Conservation (phyloP, 208 protist species). For the Acanthamoeba sp. region DNA sequence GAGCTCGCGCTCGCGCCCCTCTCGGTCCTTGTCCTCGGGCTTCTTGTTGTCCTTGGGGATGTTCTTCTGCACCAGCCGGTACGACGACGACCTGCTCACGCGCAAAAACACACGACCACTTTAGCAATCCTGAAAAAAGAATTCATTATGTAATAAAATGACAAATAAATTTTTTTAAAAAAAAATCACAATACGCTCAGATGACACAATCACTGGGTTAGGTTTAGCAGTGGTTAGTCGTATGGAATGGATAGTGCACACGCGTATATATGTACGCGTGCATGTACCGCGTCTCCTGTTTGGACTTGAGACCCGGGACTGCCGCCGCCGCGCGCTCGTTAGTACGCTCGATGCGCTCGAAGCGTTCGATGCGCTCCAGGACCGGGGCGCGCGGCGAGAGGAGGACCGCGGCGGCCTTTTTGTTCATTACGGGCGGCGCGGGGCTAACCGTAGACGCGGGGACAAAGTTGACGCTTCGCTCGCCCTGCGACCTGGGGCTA, state of each 20-base stretch:
- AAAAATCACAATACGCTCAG: background rate
- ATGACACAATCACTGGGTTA: background rate
- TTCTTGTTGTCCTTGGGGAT: constrained; percentile 1
- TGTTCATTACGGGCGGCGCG: background rate
- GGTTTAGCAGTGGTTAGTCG: too few relatives aligned
- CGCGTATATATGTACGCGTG: too few relatives aligned
- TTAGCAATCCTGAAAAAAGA: background rate
- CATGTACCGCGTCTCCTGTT: too few relatives aligned
- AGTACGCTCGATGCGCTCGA: background rate
- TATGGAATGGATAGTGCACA: too few relatives aligned
- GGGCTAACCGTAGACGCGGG: background rate
- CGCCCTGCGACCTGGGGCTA: background rate
- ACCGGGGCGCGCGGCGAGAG: too few relatives aligned
- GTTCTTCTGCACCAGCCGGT: constrained; percentile 6
- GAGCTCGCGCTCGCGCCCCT: constrained; percentile 37
- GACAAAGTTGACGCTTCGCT: background rate
- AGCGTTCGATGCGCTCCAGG: too few relatives aligned
- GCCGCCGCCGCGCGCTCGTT: background rate
- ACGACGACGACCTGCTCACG: background rate
- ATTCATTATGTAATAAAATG: background rate
- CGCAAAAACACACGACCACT: background rate
- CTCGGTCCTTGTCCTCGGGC: background rate
- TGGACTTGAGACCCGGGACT: background rate
- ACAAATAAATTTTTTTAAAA: background rate
- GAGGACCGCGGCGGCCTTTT: too few relatives aligned